phyloP scores from a whole-genome alignment of 169 alveolate species.

The Pseudocohnilembus persalinus region DNA sequence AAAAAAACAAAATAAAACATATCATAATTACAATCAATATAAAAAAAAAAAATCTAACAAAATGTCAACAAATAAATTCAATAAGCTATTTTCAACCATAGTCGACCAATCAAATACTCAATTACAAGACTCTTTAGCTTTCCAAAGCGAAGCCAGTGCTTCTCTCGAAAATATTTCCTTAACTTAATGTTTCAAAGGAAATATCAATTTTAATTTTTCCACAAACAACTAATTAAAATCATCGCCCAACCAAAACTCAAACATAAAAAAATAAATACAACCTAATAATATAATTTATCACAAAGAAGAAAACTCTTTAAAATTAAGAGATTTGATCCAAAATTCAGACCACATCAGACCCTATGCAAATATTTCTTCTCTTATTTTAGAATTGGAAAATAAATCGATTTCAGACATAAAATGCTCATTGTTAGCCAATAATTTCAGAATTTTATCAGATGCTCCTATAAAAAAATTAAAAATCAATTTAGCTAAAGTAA shows the following conservation, averaged over 20 bases:
- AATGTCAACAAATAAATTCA: not conserved
- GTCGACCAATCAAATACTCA: not conserved
- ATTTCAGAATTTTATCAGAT: not conserved
- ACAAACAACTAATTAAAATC: no score
- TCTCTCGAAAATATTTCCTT: not conserved
- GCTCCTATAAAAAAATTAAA: not conserved
- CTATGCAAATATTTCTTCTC: not conserved
- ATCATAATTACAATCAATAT: not conserved
- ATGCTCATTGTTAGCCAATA: not conserved
- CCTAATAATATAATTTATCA: no score
- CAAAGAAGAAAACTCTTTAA: not conserved
- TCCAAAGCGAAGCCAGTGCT: not conserved
- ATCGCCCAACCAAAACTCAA: no score
- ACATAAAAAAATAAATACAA: no score
- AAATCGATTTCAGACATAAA: not conserved
- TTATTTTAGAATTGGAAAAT: not conserved
- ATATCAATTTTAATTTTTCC: no score
- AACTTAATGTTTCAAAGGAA: not conserved
- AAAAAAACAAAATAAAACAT: not conserved
- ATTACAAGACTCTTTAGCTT: not conserved
- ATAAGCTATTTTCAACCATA: not conserved
- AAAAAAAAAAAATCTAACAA: not conserved
- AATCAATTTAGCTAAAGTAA: no score
- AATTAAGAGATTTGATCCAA: not conserved
- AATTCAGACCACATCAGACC: not conserved